Evolutionary conservation across 1,284 basidiomycete species (phyloP).

Genomic region (Ceratobasidium sp.): DNA sequence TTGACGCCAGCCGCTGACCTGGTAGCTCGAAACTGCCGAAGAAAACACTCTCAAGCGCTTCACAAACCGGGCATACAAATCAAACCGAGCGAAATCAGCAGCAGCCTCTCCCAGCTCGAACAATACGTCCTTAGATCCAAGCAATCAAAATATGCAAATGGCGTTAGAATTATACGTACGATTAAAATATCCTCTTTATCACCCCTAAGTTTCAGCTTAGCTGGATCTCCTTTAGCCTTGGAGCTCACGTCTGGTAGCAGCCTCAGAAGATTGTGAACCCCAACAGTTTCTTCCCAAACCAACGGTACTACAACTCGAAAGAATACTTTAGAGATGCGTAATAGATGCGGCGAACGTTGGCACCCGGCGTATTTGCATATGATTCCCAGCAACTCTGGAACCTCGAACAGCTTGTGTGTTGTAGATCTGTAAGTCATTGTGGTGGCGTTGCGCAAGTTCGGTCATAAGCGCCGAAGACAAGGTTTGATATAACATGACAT

Average conservation of each 20-base stretch:
- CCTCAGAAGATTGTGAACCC: not conserved
- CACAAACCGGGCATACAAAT: not conserved
- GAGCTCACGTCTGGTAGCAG: not conserved
- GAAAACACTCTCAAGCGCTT: not conserved
- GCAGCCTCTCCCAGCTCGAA: not conserved
- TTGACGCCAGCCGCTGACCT: not conserved
- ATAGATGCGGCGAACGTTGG: not conserved
- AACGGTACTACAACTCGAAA: not conserved
- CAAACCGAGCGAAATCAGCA: not conserved
- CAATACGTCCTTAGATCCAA: not conserved
- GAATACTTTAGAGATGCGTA: not conserved
- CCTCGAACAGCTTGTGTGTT: too few relatives aligned
- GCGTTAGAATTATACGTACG: too few relatives aligned
- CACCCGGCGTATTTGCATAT: not conserved
- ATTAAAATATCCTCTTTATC: not conserved
- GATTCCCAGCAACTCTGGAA: not conserved
- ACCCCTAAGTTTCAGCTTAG: too few relatives aligned
- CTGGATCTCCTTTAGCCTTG: not conserved
- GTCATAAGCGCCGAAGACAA: too few relatives aligned
- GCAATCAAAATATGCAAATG: not conserved
- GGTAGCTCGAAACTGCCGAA: not conserved
- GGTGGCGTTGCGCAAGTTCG: too few relatives aligned
- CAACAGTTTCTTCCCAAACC: not conserved
- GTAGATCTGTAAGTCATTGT: too few relatives aligned
- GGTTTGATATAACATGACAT: too few relatives aligned